Evolutionary conservation across 148 eudicot species (phyloP), one percentile per base, ranked within the genome.

Genomic region (Mesembryanthemum crystallinum): DNA sequence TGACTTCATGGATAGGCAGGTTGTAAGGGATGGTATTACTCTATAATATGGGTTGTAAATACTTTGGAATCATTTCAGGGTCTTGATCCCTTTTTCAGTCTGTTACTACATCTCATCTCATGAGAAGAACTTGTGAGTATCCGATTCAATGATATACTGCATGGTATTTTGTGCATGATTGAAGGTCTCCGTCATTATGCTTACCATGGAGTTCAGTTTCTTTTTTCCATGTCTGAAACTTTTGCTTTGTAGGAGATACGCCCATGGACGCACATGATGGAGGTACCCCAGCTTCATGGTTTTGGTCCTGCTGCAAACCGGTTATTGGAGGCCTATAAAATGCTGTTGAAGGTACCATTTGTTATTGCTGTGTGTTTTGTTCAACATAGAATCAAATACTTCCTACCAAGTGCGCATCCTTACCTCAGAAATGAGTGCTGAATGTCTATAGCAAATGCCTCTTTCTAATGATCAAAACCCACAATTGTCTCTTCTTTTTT

Each of bases 261-360:
- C 51, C 98, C 98, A 12, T 94, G 98, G 97, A 94, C 98, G 29
- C 98, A 92, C 82, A 94, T 94, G 98, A 94, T 94, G 98, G 98
- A 94, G 86, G 98, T 94, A 32, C 98, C 98, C 21, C 98, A 94
- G 84, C 93, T 92, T 79, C 97, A 94, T 83, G 98, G 98, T 25
- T 92, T 94, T 86, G 97, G 98, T 35, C 98, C 98, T 64, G 97
- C 98, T 83, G 98, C 98, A 73, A 88, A 92, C 81, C 90, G 97
- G 76, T 85, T 94, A 69, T 82, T 94, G 76, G 98, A 94, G 83
- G 97, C 98, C 57, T 94, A 94, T 80, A 94, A 94, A 73, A 92
- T 92, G 93, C 88, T 92, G 51, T 79, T 94, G 84, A 94, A 94
- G 98, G 98, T 92, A 92, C 62, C 51, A 8, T 28, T 37, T 57